phyloP scores from a whole-genome alignment of 306 rosid genomes.

The Cicer pinnatifidum region DNA sequence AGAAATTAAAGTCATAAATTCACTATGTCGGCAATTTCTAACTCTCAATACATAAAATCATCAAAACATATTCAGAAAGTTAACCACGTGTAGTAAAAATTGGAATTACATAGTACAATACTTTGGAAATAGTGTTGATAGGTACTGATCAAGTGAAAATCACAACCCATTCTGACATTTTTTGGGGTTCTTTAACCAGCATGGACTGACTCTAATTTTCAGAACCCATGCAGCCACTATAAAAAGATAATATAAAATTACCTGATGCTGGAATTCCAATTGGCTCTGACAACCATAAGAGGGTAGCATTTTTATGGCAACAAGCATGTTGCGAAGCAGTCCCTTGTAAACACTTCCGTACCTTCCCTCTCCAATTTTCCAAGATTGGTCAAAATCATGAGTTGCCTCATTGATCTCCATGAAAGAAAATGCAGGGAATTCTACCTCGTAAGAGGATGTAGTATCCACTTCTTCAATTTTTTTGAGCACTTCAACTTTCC shows the following conservation, averaged over 20 bases:
- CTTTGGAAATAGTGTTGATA: constrained; percentile 25
- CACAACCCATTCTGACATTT: constrained; percentile 27
- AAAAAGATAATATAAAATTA: constrained; percentile 47
- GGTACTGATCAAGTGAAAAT: constrained; percentile 13
- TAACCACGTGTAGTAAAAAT: constrained; percentile 17
- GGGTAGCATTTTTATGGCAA: constrained; percentile 93
- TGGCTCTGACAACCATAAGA: constrained; percentile 80
- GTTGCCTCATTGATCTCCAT: constrained; percentile 88
- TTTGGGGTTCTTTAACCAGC: neutral
- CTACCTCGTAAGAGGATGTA: constrained; percentile 48
- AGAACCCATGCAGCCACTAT: constrained; percentile 1
- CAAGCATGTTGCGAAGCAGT: constrained; percentile 71
- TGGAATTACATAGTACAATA: constrained; percentile 17
- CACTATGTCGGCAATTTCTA: neutral
- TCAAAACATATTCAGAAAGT: constrained; percentile 24
- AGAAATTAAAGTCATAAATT: neutral
- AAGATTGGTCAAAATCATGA: constrained; percentile 77
- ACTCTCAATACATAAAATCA: constrained; percentile 25
- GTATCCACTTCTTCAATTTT: constrained; percentile 50
- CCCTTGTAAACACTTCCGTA: constrained; percentile 89
- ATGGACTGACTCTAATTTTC: constrained; percentile 25
- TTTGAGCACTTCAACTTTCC: constrained; percentile 59
- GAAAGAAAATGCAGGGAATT: constrained; percentile 81
- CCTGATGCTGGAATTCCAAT: constrained; percentile 69
- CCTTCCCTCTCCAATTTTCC: constrained; percentile 93